Evolutionary conservation across 768 basidiomycete species (phyloP).

Genomic region (Psilocybe subaeruginosa): DNA sequence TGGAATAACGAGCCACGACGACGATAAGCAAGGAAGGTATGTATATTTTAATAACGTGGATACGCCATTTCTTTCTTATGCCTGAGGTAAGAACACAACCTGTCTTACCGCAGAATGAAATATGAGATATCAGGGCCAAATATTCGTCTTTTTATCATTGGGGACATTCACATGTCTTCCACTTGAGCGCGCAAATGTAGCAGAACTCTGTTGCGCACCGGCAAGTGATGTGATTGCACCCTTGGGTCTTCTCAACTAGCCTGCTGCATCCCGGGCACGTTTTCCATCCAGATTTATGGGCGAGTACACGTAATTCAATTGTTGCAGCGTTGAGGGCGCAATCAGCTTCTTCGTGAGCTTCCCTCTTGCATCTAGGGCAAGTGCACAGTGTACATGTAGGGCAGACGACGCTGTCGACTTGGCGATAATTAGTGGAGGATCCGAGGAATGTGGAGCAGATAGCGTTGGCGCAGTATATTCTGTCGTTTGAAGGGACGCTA

Average conservation of each 20-base stretch:
- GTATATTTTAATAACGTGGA: too few species aligned
- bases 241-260: constrained; percentile 57
- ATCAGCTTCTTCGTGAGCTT: constrained; percentile 38
- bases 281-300: constrained; percentile 53
- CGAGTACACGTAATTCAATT: constrained; percentile 47
- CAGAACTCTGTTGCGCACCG: constrained; percentile 62
- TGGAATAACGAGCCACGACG: too few species aligned
- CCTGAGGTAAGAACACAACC: too few species aligned
- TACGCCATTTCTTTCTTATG: too few species aligned
- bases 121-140: too few species aligned
- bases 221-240: constrained; percentile 72
- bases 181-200: constrained; percentile 61
- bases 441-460: constrained; percentile 60
- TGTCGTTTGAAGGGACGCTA: constrained; percentile 36
- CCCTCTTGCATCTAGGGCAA: constrained; percentile 54
- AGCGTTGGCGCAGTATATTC: constrained; percentile 54
- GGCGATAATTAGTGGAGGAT: constrained; percentile 26
- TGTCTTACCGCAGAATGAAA: too few species aligned
- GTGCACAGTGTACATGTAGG: constrained; percentile 38
- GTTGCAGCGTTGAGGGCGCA: constrained; percentile 48
- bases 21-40: too few species aligned
- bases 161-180: constrained; percentile 64
- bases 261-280: constrained; percentile 62
- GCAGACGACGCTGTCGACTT: constrained; percentile 34
- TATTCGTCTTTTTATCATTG: constrained; percentile 61